Percentiles rank a stretch among this genome's conserved stretches.
phyloP scores from a whole-genome alignment of 164 flowering plant genomes.

The Vitis amurensis region DNA sequence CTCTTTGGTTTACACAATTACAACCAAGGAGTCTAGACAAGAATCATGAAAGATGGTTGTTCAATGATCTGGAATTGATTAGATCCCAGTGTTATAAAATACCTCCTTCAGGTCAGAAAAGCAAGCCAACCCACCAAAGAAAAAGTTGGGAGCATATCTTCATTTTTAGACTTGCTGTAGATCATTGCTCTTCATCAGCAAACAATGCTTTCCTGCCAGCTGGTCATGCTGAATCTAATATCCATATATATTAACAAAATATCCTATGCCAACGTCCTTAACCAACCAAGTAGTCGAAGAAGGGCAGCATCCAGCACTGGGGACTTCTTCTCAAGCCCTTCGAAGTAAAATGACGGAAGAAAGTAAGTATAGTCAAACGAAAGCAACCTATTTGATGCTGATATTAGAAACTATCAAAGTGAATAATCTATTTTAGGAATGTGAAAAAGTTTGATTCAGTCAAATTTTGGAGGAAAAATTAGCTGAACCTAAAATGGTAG shows the following conservation, averaged over 20 bases:
- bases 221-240: not conserved
- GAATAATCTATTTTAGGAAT: too few species aligned
- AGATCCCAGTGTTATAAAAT: not conserved
- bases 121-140: not conserved
- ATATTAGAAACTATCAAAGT: too few species aligned
- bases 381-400: not conserved
- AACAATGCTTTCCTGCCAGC: not conserved
- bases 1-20: constrained; percentile 1
- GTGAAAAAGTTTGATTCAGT: too few species aligned
- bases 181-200: not conserved
- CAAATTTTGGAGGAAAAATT: too few species aligned
- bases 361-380: too few species aligned
- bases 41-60: not conserved
- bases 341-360: constrained; percentile 1
- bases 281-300: constrained; percentile 80
- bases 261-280: constrained; percentile 75
- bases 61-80: not conserved
- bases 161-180: not conserved
- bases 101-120: not conserved
- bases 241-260: not conserved
- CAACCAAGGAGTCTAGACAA: not conserved
- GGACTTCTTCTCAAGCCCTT: constrained; percentile 80
- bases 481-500: too few species aligned
- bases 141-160: not conserved
- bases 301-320: constrained; percentile 70